Percentiles rank a stretch among this genome's conserved stretches.
phyloP scores from a whole-genome alignment of 2,329 filamentous ascomycete species.

The Teratosphaeria nubilosa region DNA sequence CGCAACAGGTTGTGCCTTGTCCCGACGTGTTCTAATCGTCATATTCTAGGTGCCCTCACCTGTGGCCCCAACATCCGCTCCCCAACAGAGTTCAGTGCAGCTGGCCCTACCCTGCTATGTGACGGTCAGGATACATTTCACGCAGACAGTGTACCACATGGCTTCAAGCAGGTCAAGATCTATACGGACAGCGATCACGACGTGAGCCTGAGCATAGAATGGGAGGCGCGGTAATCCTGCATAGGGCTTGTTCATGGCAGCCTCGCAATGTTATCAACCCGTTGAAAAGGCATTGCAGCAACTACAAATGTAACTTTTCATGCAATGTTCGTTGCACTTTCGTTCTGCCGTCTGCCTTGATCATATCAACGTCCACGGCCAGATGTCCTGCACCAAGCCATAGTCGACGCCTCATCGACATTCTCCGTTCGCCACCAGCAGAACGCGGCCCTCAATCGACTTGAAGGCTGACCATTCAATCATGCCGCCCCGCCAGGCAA shows the following conservation, averaged over 20 bases:
- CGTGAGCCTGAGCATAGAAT: slow-evolving; percentile 27
- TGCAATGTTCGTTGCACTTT: no score
- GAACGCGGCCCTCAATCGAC: no score
- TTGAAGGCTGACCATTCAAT: no score
- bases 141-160: slow-evolving; percentile 33
- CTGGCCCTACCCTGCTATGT: slow-evolving; percentile 27
- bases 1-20: background rate
- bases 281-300: background rate
- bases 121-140: slow-evolving; percentile 33
- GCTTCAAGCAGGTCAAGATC: slow-evolving; percentile 35
- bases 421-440: no score
- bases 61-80: slow-evolving; percentile 42
- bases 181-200: slow-evolving; percentile 22
- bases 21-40: background rate
- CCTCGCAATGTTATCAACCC: background rate
- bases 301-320: no score
- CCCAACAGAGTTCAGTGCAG: slow-evolving; percentile 32
- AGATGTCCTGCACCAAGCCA: no score
- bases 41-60: slow-evolving; percentile 32
- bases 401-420: no score
- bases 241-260: background rate
- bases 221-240: slow-evolving; percentile 18
- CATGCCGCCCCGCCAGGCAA: no score
- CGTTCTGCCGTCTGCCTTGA: background rate
- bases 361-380: background rate